A percentile compares a stretch with the other conserved stretches of the same genome.
These are phyloP conservation scores for Sicyos baderoa DNA, from an alignment of 306 rosid species.

Conservation along the genomic window DNA sequence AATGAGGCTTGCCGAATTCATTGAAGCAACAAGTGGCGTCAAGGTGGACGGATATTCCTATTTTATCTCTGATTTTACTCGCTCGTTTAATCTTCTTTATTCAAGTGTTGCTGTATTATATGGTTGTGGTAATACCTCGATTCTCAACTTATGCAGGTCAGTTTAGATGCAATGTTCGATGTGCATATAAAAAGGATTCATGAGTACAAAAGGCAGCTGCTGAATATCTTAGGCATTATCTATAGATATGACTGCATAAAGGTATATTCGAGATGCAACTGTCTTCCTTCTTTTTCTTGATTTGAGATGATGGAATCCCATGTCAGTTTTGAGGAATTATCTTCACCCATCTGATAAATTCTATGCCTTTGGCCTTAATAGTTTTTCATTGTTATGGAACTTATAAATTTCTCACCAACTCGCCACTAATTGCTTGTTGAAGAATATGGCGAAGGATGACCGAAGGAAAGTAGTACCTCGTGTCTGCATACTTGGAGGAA, in stretches of 20 bases:
- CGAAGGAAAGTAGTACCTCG: slow-evolving; percentile 60
- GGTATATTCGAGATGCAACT: slow-evolving; percentile 28
- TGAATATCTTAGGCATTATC: slow-evolving; percentile 61
- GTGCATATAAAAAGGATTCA: slow-evolving; percentile 76
- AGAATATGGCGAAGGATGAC: slow-evolving; percentile 54
- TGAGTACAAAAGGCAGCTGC: slow-evolving; percentile 72
- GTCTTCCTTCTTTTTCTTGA: slow-evolving; percentile 4
- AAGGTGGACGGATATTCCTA: slow-evolving; percentile 33
- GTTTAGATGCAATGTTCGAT: slow-evolving; percentile 78
- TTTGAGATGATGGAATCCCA: not conserved
- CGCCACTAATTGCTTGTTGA: slow-evolving; percentile 15
- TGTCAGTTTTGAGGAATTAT: not conserved
- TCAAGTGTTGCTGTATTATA: slow-evolving; percentile 17
- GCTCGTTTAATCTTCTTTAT: slow-evolving; percentile 12
- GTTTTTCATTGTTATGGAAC: slow-evolving; percentile 6
- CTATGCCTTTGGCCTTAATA: not conserved
- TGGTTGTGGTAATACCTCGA: not conserved
- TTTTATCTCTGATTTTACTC: slow-evolving; percentile 10
- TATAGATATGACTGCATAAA: slow-evolving; percentile 68
- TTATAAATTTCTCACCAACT: not conserved
- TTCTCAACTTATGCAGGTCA: slow-evolving; percentile 39
- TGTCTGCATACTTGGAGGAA: slow-evolving; percentile 73
- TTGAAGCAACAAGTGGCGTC: slow-evolving; percentile 62
- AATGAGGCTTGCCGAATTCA: slow-evolving; percentile 69
- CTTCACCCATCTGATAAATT: not conserved